These are phyloP conservation scores for Apiospora saccharicola DNA, from an alignment of 2,329 filamentous ascomycete species.

Conservation along the genomic window DNA sequence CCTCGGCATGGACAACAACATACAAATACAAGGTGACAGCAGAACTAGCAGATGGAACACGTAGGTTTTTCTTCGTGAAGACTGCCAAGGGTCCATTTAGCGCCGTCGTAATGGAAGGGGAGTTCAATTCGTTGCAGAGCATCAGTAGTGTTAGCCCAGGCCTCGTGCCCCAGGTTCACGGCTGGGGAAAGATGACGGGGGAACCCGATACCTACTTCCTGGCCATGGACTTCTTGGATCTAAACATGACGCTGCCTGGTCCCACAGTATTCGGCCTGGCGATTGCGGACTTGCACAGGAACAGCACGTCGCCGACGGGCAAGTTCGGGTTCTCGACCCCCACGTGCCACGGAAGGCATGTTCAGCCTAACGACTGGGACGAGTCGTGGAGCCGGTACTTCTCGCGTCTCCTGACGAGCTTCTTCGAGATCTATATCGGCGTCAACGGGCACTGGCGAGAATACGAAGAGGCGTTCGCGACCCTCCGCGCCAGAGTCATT, in stretches of 20 bases:
- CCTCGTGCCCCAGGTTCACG: slow-evolving; percentile 29
- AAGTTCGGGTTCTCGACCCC: slow-evolving; percentile 33
- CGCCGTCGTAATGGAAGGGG: slow-evolving; percentile 29
- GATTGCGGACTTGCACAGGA: slow-evolving; percentile 34
- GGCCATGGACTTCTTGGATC: slow-evolving; percentile 30
- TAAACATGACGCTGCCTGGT: slow-evolving; percentile 29
- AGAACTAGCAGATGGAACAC: not conserved
- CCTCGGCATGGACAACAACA: not conserved
- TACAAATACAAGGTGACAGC: not conserved
- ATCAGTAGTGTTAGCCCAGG: slow-evolving; percentile 27
- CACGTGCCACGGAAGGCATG: slow-evolving; percentile 31
- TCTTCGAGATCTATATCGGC: slow-evolving; percentile 33
- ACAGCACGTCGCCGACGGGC: slow-evolving; percentile 34
- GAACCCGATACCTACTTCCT: slow-evolving; percentile 28
- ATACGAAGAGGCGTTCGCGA: slow-evolving; percentile 32
- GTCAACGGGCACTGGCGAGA: slow-evolving; percentile 35
- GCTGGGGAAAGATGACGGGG: not conserved
- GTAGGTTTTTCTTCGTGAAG: not conserved
- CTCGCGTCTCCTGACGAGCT: slow-evolving; percentile 32
- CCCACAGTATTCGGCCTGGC: slow-evolving; percentile 29
- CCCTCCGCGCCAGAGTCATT: slow-evolving; percentile 29
- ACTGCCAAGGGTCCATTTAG: not conserved
- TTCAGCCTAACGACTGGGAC: slow-evolving; percentile 28
- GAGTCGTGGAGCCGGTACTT: slow-evolving; percentile 32
- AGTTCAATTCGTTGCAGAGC: slow-evolving; percentile 28